phyloP scores from a whole-genome alignment of 805 yeast species.

The Ogataea dorogensis region DNA sequence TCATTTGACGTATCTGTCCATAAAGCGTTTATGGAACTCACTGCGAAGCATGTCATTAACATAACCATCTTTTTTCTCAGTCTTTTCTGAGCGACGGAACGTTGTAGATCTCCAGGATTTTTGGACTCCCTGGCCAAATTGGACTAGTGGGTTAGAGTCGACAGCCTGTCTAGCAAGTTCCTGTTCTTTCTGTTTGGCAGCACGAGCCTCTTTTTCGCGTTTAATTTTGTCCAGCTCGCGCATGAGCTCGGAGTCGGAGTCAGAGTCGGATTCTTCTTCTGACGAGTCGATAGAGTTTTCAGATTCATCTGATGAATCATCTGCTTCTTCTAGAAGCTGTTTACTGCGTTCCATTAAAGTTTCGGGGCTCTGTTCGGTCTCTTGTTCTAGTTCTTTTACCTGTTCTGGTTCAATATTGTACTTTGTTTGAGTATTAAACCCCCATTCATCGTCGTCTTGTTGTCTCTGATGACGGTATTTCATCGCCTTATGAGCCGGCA shows the following conservation, averaged over 20 bases:
- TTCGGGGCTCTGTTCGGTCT: slow-evolving; percentile 10
- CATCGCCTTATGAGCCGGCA: slow-evolving; percentile 54
- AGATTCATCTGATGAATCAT: slow-evolving; percentile 27
- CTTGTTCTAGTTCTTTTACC: slow-evolving; percentile 21
- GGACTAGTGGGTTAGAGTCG: slow-evolving; percentile 28
- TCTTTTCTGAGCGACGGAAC: slow-evolving; percentile 24
- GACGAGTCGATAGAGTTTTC: slow-evolving; percentile 15
- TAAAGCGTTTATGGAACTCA: slow-evolving; percentile 41
- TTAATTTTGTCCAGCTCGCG: slow-evolving; percentile 40
- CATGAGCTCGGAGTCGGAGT: slow-evolving; percentile 39
- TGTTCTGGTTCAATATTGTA: slow-evolving; percentile 16
- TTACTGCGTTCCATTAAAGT: slow-evolving; percentile 15
- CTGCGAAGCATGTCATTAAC: slow-evolving; percentile 37
- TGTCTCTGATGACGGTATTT: slow-evolving; percentile 40
- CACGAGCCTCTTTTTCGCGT: slow-evolving; percentile 33
- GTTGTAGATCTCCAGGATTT: slow-evolving; percentile 39
- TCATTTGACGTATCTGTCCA: slow-evolving; percentile 39
- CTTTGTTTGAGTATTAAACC: too few species aligned
- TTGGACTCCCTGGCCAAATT: slow-evolving; percentile 10
- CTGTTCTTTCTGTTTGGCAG: slow-evolving; percentile 28
- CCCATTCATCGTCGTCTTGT: slow-evolving; percentile 29
- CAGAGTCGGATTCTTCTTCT: slow-evolving; percentile 10
- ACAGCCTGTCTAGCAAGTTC: slow-evolving; percentile 23
- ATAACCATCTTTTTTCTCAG: slow-evolving; percentile 24
- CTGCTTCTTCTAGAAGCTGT: slow-evolving; percentile 17